Evolutionary conservation across 2,329 filamentous ascomycete genomes (phyloP).

Genomic region (Ophiostoma sp.): DNA sequence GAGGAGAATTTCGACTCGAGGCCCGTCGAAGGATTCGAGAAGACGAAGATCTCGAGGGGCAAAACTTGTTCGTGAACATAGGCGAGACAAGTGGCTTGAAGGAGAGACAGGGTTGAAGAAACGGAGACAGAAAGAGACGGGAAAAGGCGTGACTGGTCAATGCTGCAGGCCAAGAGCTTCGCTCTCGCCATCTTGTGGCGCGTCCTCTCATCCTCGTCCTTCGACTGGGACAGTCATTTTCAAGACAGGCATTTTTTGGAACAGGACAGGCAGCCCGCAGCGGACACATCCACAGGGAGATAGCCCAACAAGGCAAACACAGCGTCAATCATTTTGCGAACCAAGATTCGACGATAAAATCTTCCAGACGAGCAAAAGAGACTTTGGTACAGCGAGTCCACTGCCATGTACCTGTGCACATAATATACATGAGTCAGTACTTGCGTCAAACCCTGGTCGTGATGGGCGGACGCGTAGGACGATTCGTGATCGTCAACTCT

Average conservation of each 20-base stretch:
- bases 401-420: not conserved
- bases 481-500: not conserved
- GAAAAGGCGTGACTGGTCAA: not conserved
- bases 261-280: not conserved
- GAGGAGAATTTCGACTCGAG: not conserved
- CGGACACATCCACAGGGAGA: not conserved
- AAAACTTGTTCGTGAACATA: not conserved
- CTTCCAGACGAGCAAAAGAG: not conserved
- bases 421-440: not conserved
- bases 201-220: not conserved
- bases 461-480: not conserved
- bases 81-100: not conserved
- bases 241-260: not conserved
- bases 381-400: not conserved
- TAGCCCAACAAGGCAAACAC: slow-evolving; percentile 1
- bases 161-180: not conserved
- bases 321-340: not conserved
- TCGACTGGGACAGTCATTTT: not conserved
- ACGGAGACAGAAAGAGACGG: not conserved
- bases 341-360: not conserved
- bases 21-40: not conserved
- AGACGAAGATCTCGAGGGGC: not conserved
- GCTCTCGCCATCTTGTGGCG: not conserved
- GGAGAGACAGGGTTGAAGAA: not conserved
- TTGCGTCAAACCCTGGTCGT: not conserved